Evolutionary conservation across 495 filamentous ascomycete species (phyloP).

Genomic region (Penicillium chermesinum): DNA sequence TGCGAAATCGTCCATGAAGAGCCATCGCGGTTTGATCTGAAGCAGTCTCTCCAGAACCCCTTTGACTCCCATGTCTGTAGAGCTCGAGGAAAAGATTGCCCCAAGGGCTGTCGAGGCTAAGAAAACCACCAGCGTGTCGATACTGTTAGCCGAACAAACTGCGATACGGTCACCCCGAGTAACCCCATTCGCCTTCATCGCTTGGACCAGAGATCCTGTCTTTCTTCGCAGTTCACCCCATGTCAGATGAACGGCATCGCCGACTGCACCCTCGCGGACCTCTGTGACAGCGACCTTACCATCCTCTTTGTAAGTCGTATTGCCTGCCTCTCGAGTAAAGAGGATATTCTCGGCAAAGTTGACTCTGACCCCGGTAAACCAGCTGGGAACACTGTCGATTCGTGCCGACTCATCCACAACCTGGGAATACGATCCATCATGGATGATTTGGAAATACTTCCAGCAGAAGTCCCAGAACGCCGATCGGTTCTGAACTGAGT

Average conservation of each 20-base stretch:
- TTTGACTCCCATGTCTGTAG: conserved; percentile 73
- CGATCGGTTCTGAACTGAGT: conserved; percentile 8
- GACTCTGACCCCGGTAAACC: conserved; percentile 53
- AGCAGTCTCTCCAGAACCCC: conserved; percentile 67
- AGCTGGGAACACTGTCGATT: conserved; percentile 13
- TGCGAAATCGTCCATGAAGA: conserved; percentile 72
- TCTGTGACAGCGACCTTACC: conserved; percentile 60
- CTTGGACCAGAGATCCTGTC: conserved; percentile 52
- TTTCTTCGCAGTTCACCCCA: conserved; percentile 56
- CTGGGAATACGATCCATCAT: conserved; percentile 9
- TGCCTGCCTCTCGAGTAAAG: conserved; percentile 14
- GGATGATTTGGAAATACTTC: conserved; percentile 15
- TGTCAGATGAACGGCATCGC: conserved; percentile 49
- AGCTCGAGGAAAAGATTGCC: conserved; percentile 62
- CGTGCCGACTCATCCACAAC: conserved; percentile 11
- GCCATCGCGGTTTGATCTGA: conserved; percentile 63
- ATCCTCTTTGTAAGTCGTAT: conserved; percentile 56
- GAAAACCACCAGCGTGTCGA: conserved; percentile 63
- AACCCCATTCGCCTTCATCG: conserved; percentile 58
- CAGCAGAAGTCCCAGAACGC: conserved; percentile 16
- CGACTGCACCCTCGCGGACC: conserved; percentile 62
- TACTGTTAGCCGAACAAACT: conserved; percentile 62
- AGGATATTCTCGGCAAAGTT: conserved; percentile 82
- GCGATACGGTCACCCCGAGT: conserved; percentile 69
- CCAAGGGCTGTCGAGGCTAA: conserved; percentile 61